Conservation (phyloP, 371 early-diverging fungal species). For the Actinomortierella ambigua region DNA sequence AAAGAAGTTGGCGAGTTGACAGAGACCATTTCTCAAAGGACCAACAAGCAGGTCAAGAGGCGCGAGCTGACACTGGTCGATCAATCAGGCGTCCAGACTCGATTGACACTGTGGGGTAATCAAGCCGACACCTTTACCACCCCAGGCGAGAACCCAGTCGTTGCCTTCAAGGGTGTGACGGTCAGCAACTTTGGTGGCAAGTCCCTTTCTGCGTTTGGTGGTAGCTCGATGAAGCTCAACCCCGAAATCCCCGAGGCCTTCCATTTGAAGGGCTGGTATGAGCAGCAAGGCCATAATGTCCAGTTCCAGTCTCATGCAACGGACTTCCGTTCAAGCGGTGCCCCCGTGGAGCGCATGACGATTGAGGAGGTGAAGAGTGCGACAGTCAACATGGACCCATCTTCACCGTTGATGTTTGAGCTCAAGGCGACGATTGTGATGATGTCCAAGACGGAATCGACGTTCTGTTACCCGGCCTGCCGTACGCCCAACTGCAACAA, state of each 20-base stretch:
- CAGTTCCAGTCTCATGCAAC: slow-evolving; percentile 49
- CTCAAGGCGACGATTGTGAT: slow-evolving; percentile 36
- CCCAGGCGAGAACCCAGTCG: slow-evolving; percentile 58
- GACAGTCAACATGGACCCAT: slow-evolving; percentile 58
- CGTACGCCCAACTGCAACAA: slow-evolving; percentile 85
- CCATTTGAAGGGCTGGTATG: slow-evolving; percentile 89
- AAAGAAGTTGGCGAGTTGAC: slow-evolving; percentile 64
- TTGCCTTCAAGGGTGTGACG: slow-evolving; percentile 84
- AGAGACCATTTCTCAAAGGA: slow-evolving; percentile 71
- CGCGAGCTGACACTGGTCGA: slow-evolving; percentile 90
- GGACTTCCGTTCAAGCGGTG: slow-evolving; percentile 41
- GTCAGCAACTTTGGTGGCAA: slow-evolving; percentile 89
- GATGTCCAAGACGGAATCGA: slow-evolving; percentile 37
- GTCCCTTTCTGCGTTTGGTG: slow-evolving; percentile 64
- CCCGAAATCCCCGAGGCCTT: slow-evolving; percentile 88
- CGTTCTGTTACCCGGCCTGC: slow-evolving; percentile 81
- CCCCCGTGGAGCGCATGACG: slow-evolving; percentile 53
- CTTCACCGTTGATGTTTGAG: slow-evolving; percentile 23
- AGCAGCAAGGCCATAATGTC: slow-evolving; percentile 31
- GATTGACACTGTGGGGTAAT: slow-evolving; percentile 90
- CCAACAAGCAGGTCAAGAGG: slow-evolving; percentile 77
- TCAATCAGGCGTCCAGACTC: slow-evolving; percentile 68
- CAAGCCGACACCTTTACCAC: slow-evolving; percentile 74
- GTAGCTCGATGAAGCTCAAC: slow-evolving; percentile 66
- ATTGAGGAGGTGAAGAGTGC: slow-evolving; percentile 73